Base-by-base conservation (phyloP, 75 land plant genomes). In the Pinus albicaulis region DNA sequence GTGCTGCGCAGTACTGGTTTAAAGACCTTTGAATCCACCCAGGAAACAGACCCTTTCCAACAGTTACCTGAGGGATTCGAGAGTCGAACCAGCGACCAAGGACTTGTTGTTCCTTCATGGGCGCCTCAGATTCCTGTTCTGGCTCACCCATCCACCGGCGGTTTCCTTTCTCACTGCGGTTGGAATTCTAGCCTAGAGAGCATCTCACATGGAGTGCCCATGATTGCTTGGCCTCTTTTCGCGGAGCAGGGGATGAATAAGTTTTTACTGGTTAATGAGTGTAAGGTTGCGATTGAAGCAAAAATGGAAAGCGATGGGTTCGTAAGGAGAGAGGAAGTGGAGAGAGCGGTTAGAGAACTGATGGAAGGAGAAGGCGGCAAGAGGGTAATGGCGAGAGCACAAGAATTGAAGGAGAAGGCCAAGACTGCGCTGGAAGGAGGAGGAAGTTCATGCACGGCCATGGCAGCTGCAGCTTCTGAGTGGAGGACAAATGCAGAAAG, bases 1-100 rank as follows among this genome's bases (percentile, higher is more conserved):
- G 88, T 92, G 14, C 74, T 91, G 59, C 85, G 92, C 44, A 80
- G 84, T 44, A 7, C 17, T 16, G 0, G 1, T 16, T 3, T 4
- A 57, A 15, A 2, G 58, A 0, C 13, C 58, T 38, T 38, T 38
- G 0, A 41, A 41, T 41, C 48, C 7, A 5, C 7, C 48, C 0
- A 41, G 48, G 6, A 41, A 41, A 5, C 48, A 41, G 48, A 41
- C 7, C 0, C 7, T 41, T 3, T 3, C 4, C 0, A 19, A 19
- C 20, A 3, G 0, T 16, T 57, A 5, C 63, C 63, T 60, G 63
- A 60, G 28, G 63, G 63, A 22, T 60, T 60, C 28, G 8, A n/a
- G 7, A 60, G 0, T 24, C 63, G 63, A 22, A 24, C 24, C 24
- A 24, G 23, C 0, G 63, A 23, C 12, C 63, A 24, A 10, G 63